Percentiles rank a stretch among this genome's conserved stretches.
Evolutionary conservation across 192 early-diverging fungal species (phyloP).

Genomic region (Chytriomyces sp.): DNA sequence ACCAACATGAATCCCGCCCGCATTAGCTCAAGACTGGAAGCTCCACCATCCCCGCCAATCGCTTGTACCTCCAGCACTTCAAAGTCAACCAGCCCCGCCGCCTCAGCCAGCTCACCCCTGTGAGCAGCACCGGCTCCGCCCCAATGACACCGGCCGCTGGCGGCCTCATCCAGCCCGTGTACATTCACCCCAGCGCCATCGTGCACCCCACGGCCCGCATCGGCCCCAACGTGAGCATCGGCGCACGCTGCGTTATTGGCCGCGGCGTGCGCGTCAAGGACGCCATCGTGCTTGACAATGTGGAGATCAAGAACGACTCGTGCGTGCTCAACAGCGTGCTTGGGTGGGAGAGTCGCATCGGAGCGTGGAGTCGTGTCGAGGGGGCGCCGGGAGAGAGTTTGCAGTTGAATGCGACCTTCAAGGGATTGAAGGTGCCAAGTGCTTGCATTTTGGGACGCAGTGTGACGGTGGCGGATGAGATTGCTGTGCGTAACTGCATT

Average conservation of each 20-base stretch:
- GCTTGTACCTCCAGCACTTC: slow-evolving; percentile 86
- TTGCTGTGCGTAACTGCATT: slow-evolving; percentile 93
- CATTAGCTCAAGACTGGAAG: slow-evolving; percentile 93
- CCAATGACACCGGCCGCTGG: slow-evolving; percentile 33
- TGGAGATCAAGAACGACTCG: slow-evolving; percentile 85
- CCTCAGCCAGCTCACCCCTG: slow-evolving; percentile 44
- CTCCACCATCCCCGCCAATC: slow-evolving; percentile 93
- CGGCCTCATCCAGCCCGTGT: slow-evolving; percentile 87
- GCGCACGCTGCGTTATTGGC: slow-evolving; percentile 83
- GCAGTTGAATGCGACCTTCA: slow-evolving; percentile 75
- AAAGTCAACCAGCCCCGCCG: slow-evolving; percentile 63
- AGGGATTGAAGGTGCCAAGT: slow-evolving; percentile 89
- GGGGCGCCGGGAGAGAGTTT: slow-evolving; percentile 72
- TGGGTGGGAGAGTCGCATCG: slow-evolving; percentile 93
- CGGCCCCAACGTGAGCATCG: slow-evolving; percentile 96
- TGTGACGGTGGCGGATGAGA: slow-evolving; percentile 90
- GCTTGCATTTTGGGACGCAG: slow-evolving; percentile 92
- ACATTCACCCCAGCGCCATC: slow-evolving; percentile 91
- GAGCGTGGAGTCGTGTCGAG: slow-evolving; percentile 91
- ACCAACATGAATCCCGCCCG: too few species aligned
- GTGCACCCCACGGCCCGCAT: slow-evolving; percentile 92
- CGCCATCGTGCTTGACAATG: slow-evolving; percentile 90
- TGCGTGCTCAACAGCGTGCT: slow-evolving; percentile 87
- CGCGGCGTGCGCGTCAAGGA: slow-evolving; percentile 93
- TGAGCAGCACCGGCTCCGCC: neutral